A percentile compares a stretch with the other conserved stretches of the same genome.
phyloP scores from a whole-genome alignment of 2,329 filamentous ascomycete species.

The Immersiporthe knoxdaviesiana region DNA sequence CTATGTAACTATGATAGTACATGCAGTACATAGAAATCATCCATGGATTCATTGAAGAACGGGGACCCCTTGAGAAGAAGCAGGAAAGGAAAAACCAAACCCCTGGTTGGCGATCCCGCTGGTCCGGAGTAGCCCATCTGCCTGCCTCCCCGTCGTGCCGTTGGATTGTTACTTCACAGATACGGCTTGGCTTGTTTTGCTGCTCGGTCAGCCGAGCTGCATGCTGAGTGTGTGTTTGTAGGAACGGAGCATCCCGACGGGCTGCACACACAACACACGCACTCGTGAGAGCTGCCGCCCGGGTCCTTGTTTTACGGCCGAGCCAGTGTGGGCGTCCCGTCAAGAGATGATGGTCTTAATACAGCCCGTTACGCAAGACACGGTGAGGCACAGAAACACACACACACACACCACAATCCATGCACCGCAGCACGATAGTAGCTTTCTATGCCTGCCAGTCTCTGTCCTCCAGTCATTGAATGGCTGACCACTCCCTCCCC shows the following conservation, averaged over 20 bases:
- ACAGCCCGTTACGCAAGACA: neutral
- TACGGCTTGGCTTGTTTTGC: neutral
- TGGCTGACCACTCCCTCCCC: neutral
- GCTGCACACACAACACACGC: neutral
- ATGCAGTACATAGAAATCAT: neutral
- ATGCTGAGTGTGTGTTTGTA: neutral
- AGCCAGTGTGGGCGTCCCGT: neutral
- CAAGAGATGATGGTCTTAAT: neutral
- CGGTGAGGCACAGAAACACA: neutral
- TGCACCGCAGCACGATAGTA: neutral
- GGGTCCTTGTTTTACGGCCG: neutral
- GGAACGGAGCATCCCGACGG: neutral
- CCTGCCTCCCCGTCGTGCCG: neutral
- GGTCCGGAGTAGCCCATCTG: neutral
- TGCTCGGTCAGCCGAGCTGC: slow-evolving; percentile 5
- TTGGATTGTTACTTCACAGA: neutral
- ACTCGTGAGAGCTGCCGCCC: neutral
- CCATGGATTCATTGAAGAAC: neutral
- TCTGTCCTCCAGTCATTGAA: neutral
- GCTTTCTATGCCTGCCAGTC: neutral
- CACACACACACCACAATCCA: neutral
- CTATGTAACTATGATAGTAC: neutral
- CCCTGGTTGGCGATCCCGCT: neutral
- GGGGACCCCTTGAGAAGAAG: neutral
- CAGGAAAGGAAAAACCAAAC: neutral